Conservation (phyloP, 2,329 filamentous ascomycete genomes). For the Aspergillus intermedius region DNA sequence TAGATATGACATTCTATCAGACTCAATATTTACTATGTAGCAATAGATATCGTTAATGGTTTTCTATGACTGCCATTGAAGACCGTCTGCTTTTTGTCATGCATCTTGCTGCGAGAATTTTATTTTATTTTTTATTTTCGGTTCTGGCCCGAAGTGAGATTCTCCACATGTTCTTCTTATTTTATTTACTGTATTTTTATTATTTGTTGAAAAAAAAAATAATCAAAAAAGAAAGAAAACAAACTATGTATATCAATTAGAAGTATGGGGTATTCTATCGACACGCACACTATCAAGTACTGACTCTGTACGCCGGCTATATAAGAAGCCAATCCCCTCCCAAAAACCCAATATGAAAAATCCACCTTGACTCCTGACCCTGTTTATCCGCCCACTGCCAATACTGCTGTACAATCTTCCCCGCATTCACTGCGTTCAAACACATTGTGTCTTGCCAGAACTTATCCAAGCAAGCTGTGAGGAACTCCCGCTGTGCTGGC, state of each 20-base stretch:
- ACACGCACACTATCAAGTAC: too few species aligned
- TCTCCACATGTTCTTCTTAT: background rate
- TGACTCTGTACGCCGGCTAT: constrained; percentile 5
- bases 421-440: constrained; percentile 28
- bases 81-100: too few species aligned
- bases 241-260: too few species aligned
- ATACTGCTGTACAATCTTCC: constrained; percentile 20
- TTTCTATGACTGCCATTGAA: too few species aligned
- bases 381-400: constrained; percentile 15
- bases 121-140: background rate
- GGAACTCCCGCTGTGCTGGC: constrained; percentile 16
- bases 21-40: background rate
- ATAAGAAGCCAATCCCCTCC: constrained; percentile 27
- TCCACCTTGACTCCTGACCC: constrained; percentile 14
- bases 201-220: too few species aligned
- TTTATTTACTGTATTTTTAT: background rate
- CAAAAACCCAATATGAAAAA: constrained; percentile 23
- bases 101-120: too few species aligned
- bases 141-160: background rate
- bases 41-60: too few species aligned
- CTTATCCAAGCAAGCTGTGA: constrained; percentile 18
- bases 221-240: too few species aligned
- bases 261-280: too few species aligned
- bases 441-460: constrained; percentile 27
- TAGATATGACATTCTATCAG: too few species aligned